Conservation (phyloP, 2,329 filamentous ascomycete species). For the Diatrype stigma region DNA sequence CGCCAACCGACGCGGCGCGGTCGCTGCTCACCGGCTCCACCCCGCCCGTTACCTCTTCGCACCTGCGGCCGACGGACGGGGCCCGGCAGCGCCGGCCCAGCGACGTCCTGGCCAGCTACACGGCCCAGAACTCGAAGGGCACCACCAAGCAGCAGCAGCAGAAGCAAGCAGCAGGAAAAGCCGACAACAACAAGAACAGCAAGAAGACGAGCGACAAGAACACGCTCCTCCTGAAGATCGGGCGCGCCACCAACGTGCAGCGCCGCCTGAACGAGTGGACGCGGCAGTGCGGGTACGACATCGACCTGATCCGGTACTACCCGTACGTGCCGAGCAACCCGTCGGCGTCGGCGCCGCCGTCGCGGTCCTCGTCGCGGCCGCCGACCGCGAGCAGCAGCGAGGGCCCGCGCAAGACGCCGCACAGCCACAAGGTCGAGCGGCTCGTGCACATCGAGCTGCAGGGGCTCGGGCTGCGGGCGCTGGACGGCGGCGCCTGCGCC, state of each 20-base stretch:
- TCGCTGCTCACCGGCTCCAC: slow-evolving; percentile 41
- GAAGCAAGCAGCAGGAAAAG: slow-evolving; percentile 14
- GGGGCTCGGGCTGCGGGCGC: slow-evolving; percentile 51
- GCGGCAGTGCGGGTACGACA: slow-evolving; percentile 83
- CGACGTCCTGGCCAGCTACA: slow-evolving; percentile 51
- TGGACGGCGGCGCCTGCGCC: slow-evolving; percentile 57
- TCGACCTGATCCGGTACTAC: slow-evolving; percentile 87
- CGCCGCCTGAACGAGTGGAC: slow-evolving; percentile 90
- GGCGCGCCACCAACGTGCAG: slow-evolving; percentile 75
- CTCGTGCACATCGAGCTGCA: slow-evolving; percentile 87
- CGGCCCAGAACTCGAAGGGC: slow-evolving; percentile 14
- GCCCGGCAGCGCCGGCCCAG: slow-evolving; percentile 43
- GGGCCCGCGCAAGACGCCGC: slow-evolving; percentile 65
- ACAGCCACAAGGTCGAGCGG: slow-evolving; percentile 83
- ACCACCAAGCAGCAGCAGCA: slow-evolving; percentile 3
- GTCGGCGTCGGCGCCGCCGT: slow-evolving; percentile 5
- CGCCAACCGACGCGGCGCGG: slow-evolving; percentile 55
- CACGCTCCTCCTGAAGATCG: slow-evolving; percentile 66
- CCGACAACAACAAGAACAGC: slow-evolving; percentile 10
- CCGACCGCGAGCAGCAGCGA: background rate
- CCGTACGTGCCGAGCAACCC: slow-evolving; percentile 60
- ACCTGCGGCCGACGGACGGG: background rate
- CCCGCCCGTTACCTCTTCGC: background rate
- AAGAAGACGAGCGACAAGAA: slow-evolving; percentile 35
- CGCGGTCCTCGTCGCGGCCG: background rate